phyloP scores from a whole-genome alignment of 495 filamentous ascomycete genomes.

The Annulohypoxylon moriforme region DNA sequence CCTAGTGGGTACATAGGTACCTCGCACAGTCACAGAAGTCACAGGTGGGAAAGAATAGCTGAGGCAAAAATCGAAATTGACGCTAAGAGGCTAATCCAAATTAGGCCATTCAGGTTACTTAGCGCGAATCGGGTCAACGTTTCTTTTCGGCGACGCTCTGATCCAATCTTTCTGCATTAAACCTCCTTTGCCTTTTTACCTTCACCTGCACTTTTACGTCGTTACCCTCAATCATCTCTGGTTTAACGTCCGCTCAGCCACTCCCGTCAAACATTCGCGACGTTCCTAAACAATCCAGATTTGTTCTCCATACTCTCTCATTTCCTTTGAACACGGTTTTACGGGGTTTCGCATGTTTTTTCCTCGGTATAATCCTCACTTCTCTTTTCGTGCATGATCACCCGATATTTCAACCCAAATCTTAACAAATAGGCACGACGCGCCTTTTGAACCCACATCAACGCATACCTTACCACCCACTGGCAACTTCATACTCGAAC shows the following conservation, averaged over 20 bases:
- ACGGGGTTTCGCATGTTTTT: constrained; percentile 34
- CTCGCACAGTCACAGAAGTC: background rate
- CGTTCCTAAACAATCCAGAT: background rate
- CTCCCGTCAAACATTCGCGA: constrained; percentile 14
- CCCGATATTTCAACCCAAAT: constrained; percentile 43
- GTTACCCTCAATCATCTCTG: constrained; percentile 37
- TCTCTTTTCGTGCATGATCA: constrained; percentile 37
- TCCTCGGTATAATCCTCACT: constrained; percentile 18
- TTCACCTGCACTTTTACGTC: constrained; percentile 42
- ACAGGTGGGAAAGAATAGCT: constrained; percentile 19
- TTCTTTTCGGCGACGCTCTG: constrained; percentile 40
- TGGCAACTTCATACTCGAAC: constrained; percentile 1
- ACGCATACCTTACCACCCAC: background rate
- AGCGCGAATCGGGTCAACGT: constrained; percentile 43
- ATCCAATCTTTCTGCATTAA: constrained; percentile 46
- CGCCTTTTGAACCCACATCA: constrained; percentile 12
- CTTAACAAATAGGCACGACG: constrained; percentile 36
- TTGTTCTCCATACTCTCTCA: background rate
- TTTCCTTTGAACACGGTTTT: constrained; percentile 29
- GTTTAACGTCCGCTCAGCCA: constrained; percentile 33
- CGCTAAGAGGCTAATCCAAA: constrained; percentile 33
- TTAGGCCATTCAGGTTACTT: constrained; percentile 22
- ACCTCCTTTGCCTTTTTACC: constrained; percentile 48
- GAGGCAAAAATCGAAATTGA: constrained; percentile 43
- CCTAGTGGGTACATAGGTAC: background rate